Evolutionary conservation across 2,329 filamentous ascomycete genomes (phyloP).

Genomic region (Fusarium kyushuense): DNA sequence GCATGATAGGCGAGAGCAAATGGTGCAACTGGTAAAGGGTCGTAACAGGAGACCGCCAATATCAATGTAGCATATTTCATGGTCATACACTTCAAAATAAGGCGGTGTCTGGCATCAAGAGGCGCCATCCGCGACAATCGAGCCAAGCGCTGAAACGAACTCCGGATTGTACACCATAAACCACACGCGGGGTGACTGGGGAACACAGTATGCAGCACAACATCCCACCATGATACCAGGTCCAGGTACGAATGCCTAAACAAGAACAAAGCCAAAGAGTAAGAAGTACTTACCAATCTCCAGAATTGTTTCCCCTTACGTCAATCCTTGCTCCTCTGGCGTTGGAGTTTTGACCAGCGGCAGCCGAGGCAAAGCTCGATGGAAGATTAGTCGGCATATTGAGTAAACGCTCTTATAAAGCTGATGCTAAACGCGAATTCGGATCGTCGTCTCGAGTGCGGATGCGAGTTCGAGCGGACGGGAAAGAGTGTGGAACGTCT

Average conservation of each 20-base stretch:
- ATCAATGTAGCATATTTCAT: not conserved
- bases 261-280: conserved; percentile 24
- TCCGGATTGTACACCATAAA: conserved; percentile 25
- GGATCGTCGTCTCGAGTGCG: conserved; percentile 34
- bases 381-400: conserved; percentile 79
- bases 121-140: conserved; percentile 26
- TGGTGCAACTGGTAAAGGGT: conserved; percentile 8
- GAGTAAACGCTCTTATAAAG: conserved; percentile 41
- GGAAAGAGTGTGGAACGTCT: conserved; percentile 32
- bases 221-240: conserved; percentile 26
- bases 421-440: conserved; percentile 9
- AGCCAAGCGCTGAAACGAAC: conserved; percentile 20
- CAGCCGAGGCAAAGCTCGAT: conserved; percentile 86
- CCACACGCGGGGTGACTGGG: conserved; percentile 26
- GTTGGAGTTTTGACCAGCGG: conserved; percentile 77
- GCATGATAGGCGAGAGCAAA: conserved; percentile 13
- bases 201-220: conserved; percentile 40
- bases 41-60: not conserved
- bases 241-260: conserved; percentile 13
- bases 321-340: conserved; percentile 69
- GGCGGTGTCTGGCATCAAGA: not conserved
- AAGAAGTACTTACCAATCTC: conserved; percentile 75
- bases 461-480: conserved; percentile 36
- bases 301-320: conserved; percentile 67
- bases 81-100: not conserved